Conservation (phyloP, 169 alveolate genomes). For the Eimeria tenella region DNA sequence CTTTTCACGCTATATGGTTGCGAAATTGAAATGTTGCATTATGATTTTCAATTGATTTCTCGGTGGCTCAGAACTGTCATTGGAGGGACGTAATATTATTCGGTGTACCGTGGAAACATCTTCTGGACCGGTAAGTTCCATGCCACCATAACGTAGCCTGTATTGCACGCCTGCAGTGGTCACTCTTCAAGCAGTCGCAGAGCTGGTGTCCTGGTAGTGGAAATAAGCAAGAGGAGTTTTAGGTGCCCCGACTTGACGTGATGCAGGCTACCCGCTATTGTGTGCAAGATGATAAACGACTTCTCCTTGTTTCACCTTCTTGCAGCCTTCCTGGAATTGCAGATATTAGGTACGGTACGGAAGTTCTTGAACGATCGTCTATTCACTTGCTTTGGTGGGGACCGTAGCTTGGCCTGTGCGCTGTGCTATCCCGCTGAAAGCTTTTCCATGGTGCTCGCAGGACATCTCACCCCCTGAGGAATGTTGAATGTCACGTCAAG, state of each 20-base stretch:
- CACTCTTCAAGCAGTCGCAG: too few species aligned
- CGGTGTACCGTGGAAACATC: constrained; percentile 63
- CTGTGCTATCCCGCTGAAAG: neutral
- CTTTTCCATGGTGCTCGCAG: constrained; percentile 17
- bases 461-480: constrained; percentile 59
- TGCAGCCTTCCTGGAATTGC: constrained; percentile 25
- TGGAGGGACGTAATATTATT: constrained; percentile 66
- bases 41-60: neutral
- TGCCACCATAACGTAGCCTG: neutral
- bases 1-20: too few species aligned
- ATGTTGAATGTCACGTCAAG: constrained; percentile 66
- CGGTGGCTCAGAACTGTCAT: constrained; percentile 15
- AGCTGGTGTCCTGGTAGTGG: too few species aligned
- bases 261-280: constrained; percentile 65
- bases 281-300: constrained; percentile 61
- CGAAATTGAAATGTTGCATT: too few species aligned
- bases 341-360: constrained; percentile 14
- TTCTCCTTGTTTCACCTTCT: constrained; percentile 26
- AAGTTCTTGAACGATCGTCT: neutral
- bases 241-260: neutral
- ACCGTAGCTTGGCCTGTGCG: neutral
- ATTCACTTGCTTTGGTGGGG: neutral
- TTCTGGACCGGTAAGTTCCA: constrained; percentile 40
- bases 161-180: too few species aligned
- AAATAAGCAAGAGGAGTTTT: too few species aligned